Evolutionary conservation across 345 rosid genomes (phyloP), one percentile per base, ranked within the genome.

Genomic region (Dovyalis caffra): DNA sequence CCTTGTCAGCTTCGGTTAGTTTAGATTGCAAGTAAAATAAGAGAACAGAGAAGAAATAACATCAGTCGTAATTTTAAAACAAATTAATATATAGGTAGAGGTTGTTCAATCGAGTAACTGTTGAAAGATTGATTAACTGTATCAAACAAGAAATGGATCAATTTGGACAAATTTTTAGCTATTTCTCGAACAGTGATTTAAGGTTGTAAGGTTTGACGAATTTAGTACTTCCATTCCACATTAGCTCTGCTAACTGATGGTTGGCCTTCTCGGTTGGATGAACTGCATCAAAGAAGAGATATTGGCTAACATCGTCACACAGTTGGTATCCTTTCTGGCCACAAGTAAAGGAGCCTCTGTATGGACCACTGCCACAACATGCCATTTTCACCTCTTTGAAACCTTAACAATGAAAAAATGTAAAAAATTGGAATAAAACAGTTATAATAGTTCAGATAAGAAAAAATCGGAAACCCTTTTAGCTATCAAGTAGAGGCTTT

Each of bases 251-350:
- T 20, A 51, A 51, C 2, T 51, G 58, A 51, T 21, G 7, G 58
- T 51, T 51, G 58, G 58, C 84, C 47, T 60, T 80, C 28, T 86
- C 83, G 0, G 83, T 75, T 15, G 79, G 67, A 80, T 87, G 88
- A 51, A 3, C 57, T 1, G 23, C 33, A 58, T 85, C 87, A 35
- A 82, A 87, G 64, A 80, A 87, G 28, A 87, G 6, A 31, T 80
- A 83, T 6, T 80, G 84, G 4, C 20, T 61, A 5, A 70, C 66
- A 26, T 81, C 33, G 1, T 49, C 72, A 18, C 85, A 81, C 23
- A 81, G 29, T 34, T 74, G 35, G 53, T 63, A 79, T 28, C 56
- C 75, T n/a, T 29, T 71, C 10, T 16, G 73, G 18, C 78, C 77
- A 34, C 82, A 79, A 61, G 35, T 69, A 16, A 2, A 0, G 0